Conservation (phyloP, 192 early-diverging fungal species). For the Rhizoclosmatium sp. region DNA sequence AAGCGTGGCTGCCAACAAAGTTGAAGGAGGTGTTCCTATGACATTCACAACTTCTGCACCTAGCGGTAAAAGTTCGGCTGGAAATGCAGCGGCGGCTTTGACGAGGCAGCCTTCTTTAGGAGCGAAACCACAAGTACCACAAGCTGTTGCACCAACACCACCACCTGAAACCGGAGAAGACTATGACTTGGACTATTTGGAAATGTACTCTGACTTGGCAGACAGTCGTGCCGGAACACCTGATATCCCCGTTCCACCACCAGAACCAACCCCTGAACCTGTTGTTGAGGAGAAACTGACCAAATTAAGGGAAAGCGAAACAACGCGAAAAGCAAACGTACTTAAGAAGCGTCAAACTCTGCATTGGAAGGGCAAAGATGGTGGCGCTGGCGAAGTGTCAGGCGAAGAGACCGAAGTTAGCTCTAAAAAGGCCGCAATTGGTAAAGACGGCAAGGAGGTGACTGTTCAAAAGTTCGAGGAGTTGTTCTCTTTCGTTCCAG, state of each 20-base stretch:
- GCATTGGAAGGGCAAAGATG: slow-evolving; percentile 44
- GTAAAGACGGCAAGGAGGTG: slow-evolving; percentile 36
- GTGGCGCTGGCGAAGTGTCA: slow-evolving; percentile 26
- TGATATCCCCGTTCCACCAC: slow-evolving; percentile 47
- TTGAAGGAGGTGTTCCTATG: neutral
- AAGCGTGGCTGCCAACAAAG: neutral
- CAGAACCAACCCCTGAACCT: slow-evolving; percentile 43
- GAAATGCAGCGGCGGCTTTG: neutral
- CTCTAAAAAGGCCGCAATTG: slow-evolving; percentile 20
- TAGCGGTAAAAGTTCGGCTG: neutral
- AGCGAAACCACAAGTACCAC: neutral
- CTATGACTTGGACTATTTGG: slow-evolving; percentile 17
- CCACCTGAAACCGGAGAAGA: neutral
- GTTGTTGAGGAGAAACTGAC: slow-evolving; percentile 25
- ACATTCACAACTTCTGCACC: neutral
- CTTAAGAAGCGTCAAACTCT: slow-evolving; percentile 28
- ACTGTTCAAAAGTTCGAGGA: slow-evolving; percentile 60
- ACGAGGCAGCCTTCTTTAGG: neutral
- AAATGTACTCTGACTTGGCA: slow-evolving; percentile 14
- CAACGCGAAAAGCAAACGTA: slow-evolving; percentile 3
- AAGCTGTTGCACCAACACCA: neutral
- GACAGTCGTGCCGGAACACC: slow-evolving; percentile 7
- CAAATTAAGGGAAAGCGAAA: slow-evolving; percentile 13
- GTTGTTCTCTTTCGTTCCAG: slow-evolving; percentile 59
- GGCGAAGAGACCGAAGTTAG: slow-evolving; percentile 2